Conservation (phyloP, 495 filamentous ascomycete species). For the Umbilicaria muhlenbergii region DNA sequence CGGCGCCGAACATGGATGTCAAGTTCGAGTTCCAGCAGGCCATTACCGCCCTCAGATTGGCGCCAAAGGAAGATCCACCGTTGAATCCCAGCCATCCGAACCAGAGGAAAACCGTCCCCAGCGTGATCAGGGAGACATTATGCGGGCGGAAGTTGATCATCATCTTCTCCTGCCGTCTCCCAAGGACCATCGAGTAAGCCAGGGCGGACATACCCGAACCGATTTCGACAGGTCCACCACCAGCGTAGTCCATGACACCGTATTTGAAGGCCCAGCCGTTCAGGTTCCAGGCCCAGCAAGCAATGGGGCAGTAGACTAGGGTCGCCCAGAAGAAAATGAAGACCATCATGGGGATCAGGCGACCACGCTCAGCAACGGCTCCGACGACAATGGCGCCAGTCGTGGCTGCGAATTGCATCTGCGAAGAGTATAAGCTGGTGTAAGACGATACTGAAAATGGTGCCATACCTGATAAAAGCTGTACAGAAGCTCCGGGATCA, state of each 20-base stretch:
- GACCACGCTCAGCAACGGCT: slow-evolving; percentile 83
- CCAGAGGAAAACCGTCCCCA: slow-evolving; percentile 92
- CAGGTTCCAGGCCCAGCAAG: slow-evolving; percentile 89
- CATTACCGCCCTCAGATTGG: slow-evolving; percentile 88
- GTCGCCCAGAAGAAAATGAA: slow-evolving; percentile 95
- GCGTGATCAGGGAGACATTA: slow-evolving; percentile 93
- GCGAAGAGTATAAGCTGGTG: neutral
- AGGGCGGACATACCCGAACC: slow-evolving; percentile 83
- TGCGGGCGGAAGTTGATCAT: slow-evolving; percentile 92
- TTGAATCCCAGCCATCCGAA: slow-evolving; percentile 99
- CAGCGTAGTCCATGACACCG: slow-evolving; percentile 91
- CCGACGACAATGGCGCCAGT: slow-evolving; percentile 90
- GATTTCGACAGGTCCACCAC: slow-evolving; percentile 96
- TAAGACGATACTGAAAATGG: neutral
- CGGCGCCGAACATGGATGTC: slow-evolving; percentile 74
- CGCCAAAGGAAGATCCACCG: slow-evolving; percentile 90
- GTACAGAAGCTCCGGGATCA: slow-evolving; percentile 49
- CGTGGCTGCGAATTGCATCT: slow-evolving; percentile 94
- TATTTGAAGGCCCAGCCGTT: slow-evolving; percentile 90
- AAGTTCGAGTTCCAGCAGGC: slow-evolving; percentile 96
- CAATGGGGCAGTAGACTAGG: slow-evolving; percentile 89
- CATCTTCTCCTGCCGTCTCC: slow-evolving; percentile 97
- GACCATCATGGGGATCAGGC: slow-evolving; percentile 86
- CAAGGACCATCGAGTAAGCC: slow-evolving; percentile 90
- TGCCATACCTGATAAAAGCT: slow-evolving; percentile 49